Conservation (phyloP, 306 rosid species). For the Trifolium dubium region DNA sequence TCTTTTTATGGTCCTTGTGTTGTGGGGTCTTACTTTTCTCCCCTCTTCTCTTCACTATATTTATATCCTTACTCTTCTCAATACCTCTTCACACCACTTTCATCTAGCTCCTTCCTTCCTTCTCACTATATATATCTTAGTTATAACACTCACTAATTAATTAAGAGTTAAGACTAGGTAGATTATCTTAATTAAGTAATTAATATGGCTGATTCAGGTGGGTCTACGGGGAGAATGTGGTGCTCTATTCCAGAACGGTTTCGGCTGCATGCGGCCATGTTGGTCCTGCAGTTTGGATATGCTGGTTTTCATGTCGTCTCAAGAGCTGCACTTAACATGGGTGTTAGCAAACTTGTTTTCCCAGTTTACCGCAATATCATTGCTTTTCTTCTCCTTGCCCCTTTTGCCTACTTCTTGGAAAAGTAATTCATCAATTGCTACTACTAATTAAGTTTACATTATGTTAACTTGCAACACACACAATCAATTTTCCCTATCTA, state of each 20-base stretch:
- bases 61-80: constrained; percentile 48
- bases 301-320: constrained; percentile 98
- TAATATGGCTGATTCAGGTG: constrained; percentile 65
- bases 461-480: too few species aligned
- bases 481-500: too few species aligned
- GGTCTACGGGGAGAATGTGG: constrained; percentile 62
- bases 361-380: constrained; percentile 90
- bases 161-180: background rate
- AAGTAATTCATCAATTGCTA: constrained; percentile 29
- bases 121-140: background rate
- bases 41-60: constrained; percentile 38
- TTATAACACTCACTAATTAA: too few species aligned
- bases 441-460: too few species aligned
- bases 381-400: constrained; percentile 82
- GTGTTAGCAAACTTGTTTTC: constrained; percentile 89
- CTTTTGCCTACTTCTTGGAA: constrained; percentile 90
- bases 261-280: constrained; percentile 96
- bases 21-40: constrained; percentile 48
- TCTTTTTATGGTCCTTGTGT: constrained; percentile 52
- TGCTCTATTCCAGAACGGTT: constrained; percentile 78
- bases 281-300: constrained; percentile 93
- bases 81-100: constrained; percentile 57
- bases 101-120: background rate
- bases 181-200: background rate
- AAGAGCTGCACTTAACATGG: constrained; percentile 97